Base-by-base conservation (phyloP, 1,284 basidiomycete genomes). In the Heliocybe sulcata region DNA sequence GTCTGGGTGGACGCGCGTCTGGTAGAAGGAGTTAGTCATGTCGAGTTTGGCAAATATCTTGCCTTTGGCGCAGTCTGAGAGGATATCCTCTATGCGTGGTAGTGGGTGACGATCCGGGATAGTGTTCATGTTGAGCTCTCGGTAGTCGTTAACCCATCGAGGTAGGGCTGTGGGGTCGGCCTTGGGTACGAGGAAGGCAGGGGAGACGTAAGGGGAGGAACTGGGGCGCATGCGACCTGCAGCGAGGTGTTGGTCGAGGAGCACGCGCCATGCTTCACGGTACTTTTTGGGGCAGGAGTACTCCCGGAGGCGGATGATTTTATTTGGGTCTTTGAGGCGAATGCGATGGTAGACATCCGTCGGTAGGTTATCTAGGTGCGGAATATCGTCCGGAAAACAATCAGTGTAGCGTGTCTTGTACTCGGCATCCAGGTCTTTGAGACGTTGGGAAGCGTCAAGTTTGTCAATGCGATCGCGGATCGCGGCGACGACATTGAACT, bases 101-200 rank as follows among this genome's bases (percentile, higher is more conserved):
- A 77, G 58, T 0, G 73, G 72, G 29, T 65, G 65, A 2, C 60
- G 60, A 51, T 76, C 70, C 0, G 61, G 63, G 0, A 73, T 55
- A 0, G 71, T 75, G 56, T 72, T 72, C 0, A 38, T 54, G 57
- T 77, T 77, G 0, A 75, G 49, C 2, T 61, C n/a, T 0, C 69
- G 60, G 53, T 70, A 75, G 54, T 77, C 70, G 45, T 70, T 72
- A 0, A 75, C 74, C 75, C 72, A 75, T 0, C 69, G 61, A 0
- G 73, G 72, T 0, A 68, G 38, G 0, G 57, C 71, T 0, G 56
- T 60, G 0, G 64, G 66, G 53, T 76, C 72, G 0, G 65, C 35
- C 54, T 77, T 77, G 0, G 72, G 71, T 1, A 73, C 64, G 3
- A 75, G 55, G 57, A 75, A 75, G 0, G 70, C 64, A 0, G 71